Evolutionary conservation across 2,329 filamentous ascomycete species (phyloP), one percentile per base, ranked within the genome.

Genomic region (Ophiostoma himal-ulmi): DNA sequence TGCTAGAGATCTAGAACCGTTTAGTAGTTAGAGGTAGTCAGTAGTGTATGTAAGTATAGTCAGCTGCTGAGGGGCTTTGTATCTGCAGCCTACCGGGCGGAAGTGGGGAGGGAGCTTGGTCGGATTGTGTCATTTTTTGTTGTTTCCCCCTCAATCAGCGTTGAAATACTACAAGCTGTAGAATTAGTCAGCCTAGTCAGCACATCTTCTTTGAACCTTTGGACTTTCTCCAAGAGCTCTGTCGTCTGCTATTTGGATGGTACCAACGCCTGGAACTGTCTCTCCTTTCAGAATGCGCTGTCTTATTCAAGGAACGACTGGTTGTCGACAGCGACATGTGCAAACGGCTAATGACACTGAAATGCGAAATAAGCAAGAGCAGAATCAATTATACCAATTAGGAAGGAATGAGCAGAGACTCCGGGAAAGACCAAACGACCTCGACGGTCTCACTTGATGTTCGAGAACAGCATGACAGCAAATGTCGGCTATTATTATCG

Each of bases 71-170:
- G 62, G 62, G 62, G 62, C 52, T 57, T 57, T 26, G 52, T 48
- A 30, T 14, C 17, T 37, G n/a, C 10, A 13, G 54, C 8, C 11
- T 60, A 13, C 26, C 5, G 57, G 26, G 26, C n/a, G 57, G 14
- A 62, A 62, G 65, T 67, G 65, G 65, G 39, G 65, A 67, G 65
- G 39, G 65, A 67, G 65, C 65, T 67, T 30, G n/a, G 44, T 13
- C 37, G 17, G 44, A 30, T 67, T 41, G 36, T 41, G 36, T 39
- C 36, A 67, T 41, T 67, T 22, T 67, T 39, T 65, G 20, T 65
- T 39, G 52, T 13, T 57, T 26, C n/a, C 52, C 52, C 52, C 52
- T 57, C 52, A 57, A 57, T 57, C 52, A 5, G 52, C 52, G 52
- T 57, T 57, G 52, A 30, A 57, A 30, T 13, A 22, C n/a, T 57